Conservation (phyloP, 768 basidiomycete genomes). For the Pleurotus ostreatus region DNA sequence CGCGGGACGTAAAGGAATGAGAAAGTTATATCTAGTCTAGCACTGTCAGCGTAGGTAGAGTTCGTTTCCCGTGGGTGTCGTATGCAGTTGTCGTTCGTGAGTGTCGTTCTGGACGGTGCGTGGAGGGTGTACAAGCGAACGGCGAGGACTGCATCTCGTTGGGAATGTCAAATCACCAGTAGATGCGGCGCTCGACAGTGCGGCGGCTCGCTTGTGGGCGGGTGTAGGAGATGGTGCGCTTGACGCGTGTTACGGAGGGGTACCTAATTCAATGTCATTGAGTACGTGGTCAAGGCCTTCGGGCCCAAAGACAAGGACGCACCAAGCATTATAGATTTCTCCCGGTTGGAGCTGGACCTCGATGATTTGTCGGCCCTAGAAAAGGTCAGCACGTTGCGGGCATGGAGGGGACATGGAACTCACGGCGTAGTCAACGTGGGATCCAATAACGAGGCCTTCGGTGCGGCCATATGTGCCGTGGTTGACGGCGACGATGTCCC, state of each 20-base stretch:
- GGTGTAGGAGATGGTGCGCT: conserved; percentile 63
- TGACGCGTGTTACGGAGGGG: conserved; percentile 76
- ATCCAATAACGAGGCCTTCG: conserved; percentile 80
- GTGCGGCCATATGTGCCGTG: conserved; percentile 57
- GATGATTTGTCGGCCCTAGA: conserved; percentile 75
- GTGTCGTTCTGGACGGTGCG: neutral
- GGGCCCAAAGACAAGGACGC: conserved; percentile 10
- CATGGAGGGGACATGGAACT: conserved; percentile 22
- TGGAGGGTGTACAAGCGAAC: neutral
- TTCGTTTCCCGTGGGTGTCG: too few relatives aligned
- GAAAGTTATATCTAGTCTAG: too few relatives aligned
- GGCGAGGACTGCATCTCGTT: neutral
- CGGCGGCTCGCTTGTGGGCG: conserved; percentile 40
- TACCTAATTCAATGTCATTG: conserved; percentile 39
- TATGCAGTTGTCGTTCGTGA: neutral
- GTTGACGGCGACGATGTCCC: conserved; percentile 77
- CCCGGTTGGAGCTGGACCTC: conserved; percentile 75
- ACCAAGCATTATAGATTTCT: conserved; percentile 70
- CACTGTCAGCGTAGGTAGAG: too few relatives aligned
- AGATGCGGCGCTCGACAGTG: conserved; percentile 71
- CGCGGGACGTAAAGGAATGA: neutral
- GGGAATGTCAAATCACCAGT: conserved; percentile 50
- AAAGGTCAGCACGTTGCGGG: conserved; percentile 1
- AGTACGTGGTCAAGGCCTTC: conserved; percentile 1
- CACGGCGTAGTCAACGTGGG: conserved; percentile 68